Percentiles rank a stretch among this genome's conserved stretches.
Evolutionary conservation across 148 eudicot species (phyloP).

Genomic region (Rhododendron ovatum): DNA sequence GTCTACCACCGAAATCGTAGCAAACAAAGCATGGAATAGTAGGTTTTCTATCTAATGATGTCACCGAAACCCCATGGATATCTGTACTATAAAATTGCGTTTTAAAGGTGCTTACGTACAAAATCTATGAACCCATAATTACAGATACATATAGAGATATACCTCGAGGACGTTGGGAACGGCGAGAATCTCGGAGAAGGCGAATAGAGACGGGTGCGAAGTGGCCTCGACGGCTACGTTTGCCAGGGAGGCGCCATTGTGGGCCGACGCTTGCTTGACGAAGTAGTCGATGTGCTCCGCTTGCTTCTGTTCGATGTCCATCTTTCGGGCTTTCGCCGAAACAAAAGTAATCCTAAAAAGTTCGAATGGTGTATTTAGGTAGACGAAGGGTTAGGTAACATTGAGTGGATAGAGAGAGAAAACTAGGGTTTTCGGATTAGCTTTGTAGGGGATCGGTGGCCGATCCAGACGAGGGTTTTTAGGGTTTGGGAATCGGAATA

Average conservation of each 20-base stretch:
- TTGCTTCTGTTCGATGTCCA: conserved; percentile 90
- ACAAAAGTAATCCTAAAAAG: background rate
- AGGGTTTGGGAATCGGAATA: background rate
- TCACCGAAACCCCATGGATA: too few relatives aligned
- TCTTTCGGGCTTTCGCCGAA: conserved; percentile 6
- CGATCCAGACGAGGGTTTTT: background rate
- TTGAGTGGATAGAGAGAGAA: background rate
- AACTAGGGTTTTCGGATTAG: background rate
- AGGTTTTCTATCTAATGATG: background rate
- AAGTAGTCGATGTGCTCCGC: conserved; percentile 81
- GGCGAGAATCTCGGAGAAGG: conserved; percentile 89
- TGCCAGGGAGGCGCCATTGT: conserved; percentile 50
- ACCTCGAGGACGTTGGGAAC: conserved; percentile 67
- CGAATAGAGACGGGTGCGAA: conserved; percentile 83
- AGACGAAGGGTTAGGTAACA: background rate
- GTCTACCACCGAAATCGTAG: background rate
- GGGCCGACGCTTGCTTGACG: conserved; percentile 57
- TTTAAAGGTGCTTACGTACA: background rate
- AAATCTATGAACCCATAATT: background rate
- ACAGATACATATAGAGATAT: background rate
- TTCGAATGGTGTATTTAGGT: background rate
- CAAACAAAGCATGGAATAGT: background rate
- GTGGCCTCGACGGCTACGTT: conserved; percentile 67
- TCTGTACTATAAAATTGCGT: background rate
- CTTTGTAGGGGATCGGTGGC: background rate